These are phyloP conservation scores for Rhizodiscina lignyota DNA, from an alignment of 495 filamentous ascomycete species.

Conservation along the genomic window DNA sequence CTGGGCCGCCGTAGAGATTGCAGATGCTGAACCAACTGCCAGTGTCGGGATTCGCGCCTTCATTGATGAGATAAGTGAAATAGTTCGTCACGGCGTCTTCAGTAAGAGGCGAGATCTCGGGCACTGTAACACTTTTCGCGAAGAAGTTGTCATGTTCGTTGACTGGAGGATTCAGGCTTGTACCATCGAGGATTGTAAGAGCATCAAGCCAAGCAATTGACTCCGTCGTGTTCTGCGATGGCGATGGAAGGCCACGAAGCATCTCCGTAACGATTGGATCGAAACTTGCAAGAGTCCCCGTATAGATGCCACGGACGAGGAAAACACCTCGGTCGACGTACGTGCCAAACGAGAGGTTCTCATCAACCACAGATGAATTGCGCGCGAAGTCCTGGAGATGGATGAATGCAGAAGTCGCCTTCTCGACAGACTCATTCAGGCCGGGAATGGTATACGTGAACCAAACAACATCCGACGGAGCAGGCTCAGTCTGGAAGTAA, in stretches of 20 bases:
- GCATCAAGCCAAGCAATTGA: constrained; percentile 13
- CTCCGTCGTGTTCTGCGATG: constrained; percentile 22
- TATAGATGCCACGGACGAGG: background rate
- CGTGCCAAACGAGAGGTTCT: constrained; percentile 35
- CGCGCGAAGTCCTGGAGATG: constrained; percentile 34
- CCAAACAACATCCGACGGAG: constrained; percentile 32
- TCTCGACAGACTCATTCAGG: background rate
- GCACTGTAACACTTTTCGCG: constrained; percentile 28
- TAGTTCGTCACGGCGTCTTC: constrained; percentile 20
- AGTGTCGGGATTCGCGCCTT: background rate
- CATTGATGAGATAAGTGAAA: constrained; percentile 26
- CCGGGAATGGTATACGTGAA: background rate
- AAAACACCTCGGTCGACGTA: constrained; percentile 25
- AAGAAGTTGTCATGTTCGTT: constrained; percentile 31
- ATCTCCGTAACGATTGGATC: background rate
- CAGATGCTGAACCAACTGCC: constrained; percentile 36
- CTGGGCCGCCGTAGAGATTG: constrained; percentile 35
- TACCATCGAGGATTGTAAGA: background rate
- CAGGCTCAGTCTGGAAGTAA: constrained; percentile 39
- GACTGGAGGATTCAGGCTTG: background rate
- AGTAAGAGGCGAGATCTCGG: constrained; percentile 19
- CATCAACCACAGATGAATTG: constrained; percentile 30
- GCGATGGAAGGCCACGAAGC: constrained; percentile 8
- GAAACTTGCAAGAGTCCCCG: background rate
- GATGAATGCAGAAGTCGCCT: constrained; percentile 17